Evolutionary conservation across 495 filamentous ascomycete species (phyloP), one percentile per base, ranked within the genome.

Genomic region (Lasiosphaeria ovina): DNA sequence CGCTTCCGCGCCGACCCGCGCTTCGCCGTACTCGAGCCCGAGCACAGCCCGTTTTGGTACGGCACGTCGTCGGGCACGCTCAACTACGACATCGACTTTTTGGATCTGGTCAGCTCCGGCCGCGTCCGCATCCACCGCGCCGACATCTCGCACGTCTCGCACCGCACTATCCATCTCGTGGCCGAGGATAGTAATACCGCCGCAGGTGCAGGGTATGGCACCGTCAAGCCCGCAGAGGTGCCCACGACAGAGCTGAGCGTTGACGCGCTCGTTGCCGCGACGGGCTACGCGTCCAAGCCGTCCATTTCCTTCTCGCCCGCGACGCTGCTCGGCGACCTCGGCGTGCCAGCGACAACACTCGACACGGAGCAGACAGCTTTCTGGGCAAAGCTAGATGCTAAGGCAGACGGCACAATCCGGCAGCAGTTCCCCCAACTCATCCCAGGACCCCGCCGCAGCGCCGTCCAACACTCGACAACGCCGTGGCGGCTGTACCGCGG

Each of bases 31-130:
- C 70, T 87, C 11, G 74, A 82, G 62, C 85, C 85, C 0, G 82
- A 81, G 78, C 69, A 80, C 32, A 67, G 73, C 17, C 70, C 83
- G 0, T 86, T 89, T 62, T 89, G 83, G 84, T 70, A 70, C 54
- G 67, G 67, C 0, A 68, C 67, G 2, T 56, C 60, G 4, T 70
- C 67, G n/a, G 67, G 80, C 17, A 87, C 89, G 57, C 75, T 90
- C 51, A 91, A 90, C 70, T 90, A 89, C 64, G 79, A 80, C 0
- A 81, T 77, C 9, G 71, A 87, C 62, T 79, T 91, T 70, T 83
- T 86, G 68, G 79, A 84, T 16, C 70, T 83, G 6, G 72, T 92
- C 38, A 77, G 74, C 54, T 74, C 77, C 42, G 85, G 83, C 1
- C 80, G 72, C 8, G 80, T 90, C 32, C 74, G 78, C 8, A 78